Evolutionary conservation across 306 rosid species (phyloP).

Genomic region (Amphicarpaea edgeworthii): DNA sequence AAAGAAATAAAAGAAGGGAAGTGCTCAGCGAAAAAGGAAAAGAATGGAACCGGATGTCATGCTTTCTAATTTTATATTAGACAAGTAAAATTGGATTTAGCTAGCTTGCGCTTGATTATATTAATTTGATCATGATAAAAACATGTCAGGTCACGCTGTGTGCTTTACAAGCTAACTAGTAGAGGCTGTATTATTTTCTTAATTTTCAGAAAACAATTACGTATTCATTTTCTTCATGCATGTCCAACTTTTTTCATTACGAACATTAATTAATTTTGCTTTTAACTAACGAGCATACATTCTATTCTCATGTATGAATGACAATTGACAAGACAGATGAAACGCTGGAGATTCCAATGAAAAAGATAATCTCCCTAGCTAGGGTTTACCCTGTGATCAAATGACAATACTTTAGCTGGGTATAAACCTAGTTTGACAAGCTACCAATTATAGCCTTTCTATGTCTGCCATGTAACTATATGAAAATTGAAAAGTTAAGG

Average conservation of each 20-base stretch:
- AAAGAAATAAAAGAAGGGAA: slow-evolving; percentile 37
- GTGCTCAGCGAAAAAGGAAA: slow-evolving; percentile 33
- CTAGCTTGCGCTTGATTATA: slow-evolving; percentile 8
- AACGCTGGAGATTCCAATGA: slow-evolving; percentile 41
- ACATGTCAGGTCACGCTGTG: not conserved
- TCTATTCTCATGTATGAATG: not conserved
- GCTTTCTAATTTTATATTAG: not conserved
- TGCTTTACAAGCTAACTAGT: not conserved
- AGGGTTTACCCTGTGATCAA: not conserved
- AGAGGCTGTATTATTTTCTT: too few relatives aligned
- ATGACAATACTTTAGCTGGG: slow-evolving; percentile 22
- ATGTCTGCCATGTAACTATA: slow-evolving; percentile 32
- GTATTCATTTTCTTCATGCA: too few relatives aligned
- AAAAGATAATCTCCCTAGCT: not conserved
- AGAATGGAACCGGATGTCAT: slow-evolving; percentile 32
- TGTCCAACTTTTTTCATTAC: too few relatives aligned
- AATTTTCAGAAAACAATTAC: not conserved
- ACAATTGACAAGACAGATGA: slow-evolving; percentile 40
- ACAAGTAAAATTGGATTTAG: not conserved
- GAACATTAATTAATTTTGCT: too few relatives aligned
- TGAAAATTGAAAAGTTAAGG: not conserved
- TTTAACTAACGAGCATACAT: not conserved
- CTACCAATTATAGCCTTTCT: slow-evolving; percentile 50
- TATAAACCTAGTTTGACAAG: slow-evolving; percentile 52
- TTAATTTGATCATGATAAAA: not conserved